phyloP scores from a whole-genome alignment of 1,284 basidiomycete species.

The Rhodotorula sp. region DNA sequence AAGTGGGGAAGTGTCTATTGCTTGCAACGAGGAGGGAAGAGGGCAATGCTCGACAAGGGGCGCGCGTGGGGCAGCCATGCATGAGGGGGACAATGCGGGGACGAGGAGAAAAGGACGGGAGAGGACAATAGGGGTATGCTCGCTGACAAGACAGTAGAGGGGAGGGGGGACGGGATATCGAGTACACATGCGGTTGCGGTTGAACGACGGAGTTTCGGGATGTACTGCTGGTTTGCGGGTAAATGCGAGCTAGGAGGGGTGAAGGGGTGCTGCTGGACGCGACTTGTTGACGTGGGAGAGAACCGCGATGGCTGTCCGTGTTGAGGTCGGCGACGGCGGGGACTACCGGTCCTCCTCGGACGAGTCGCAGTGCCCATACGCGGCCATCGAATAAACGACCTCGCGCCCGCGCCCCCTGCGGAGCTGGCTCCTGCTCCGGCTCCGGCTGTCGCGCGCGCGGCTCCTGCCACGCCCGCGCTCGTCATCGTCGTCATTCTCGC shows the following conservation, averaged over 20 bases:
- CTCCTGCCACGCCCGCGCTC: constrained; percentile 19
- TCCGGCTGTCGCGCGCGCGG: constrained; percentile 2
- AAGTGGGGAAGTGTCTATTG: neutral
- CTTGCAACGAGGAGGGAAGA: neutral
- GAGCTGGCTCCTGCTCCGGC: constrained; percentile 15
- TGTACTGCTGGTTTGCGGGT: neutral
- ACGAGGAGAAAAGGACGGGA: neutral
- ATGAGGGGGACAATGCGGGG: neutral
- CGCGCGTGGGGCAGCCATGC: neutral
- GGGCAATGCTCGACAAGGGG: neutral
- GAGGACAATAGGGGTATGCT: neutral
- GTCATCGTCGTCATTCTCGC: constrained; percentile 4
- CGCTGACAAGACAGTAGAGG: neutral
- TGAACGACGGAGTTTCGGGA: neutral
- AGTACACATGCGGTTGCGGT: neutral
- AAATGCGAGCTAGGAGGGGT: neutral
- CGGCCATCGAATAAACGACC: constrained; percentile 11
- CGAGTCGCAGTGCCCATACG: constrained; percentile 19
- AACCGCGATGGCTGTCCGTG: neutral
- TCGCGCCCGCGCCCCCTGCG: constrained; percentile 12
- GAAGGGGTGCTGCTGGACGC: neutral
- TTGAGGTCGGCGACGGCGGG: neutral
- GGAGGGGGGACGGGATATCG: neutral
- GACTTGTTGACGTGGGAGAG: neutral
- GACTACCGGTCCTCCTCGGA: constrained; percentile 12